These are phyloP conservation scores for Cladorrhinum sp. DNA, from an alignment of 2,329 filamentous ascomycete genomes.

Conservation along the genomic window DNA sequence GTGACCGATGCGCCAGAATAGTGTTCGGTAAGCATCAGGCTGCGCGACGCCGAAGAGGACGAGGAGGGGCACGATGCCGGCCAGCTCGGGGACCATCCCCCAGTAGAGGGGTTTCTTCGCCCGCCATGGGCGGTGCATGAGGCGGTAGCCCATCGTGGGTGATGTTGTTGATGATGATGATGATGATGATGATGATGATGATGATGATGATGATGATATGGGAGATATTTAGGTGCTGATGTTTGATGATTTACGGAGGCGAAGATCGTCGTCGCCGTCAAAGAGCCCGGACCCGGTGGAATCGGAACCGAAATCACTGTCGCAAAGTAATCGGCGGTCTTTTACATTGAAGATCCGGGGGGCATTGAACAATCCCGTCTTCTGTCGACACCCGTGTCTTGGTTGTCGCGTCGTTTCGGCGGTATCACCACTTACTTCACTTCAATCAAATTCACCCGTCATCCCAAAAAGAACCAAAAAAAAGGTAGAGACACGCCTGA, in stretches of 20 bases:
- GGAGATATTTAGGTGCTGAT: neutral
- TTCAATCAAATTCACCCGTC: neutral
- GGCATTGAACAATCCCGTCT: neutral
- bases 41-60: conserved; percentile 71
- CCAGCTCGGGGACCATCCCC: conserved; percentile 65
- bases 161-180: conserved; percentile 9
- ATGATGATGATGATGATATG: neutral
- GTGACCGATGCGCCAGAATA: conserved; percentile 69
- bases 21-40: conserved; percentile 68
- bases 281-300: neutral
- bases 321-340: neutral
- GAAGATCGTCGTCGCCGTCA: neutral
- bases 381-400: neutral
- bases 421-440: neutral
- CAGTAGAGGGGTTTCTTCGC: conserved; percentile 57
- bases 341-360: neutral
- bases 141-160: conserved; percentile 41
- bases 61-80: conserved; percentile 61
- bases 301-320: neutral
- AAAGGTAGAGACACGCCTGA: neutral
- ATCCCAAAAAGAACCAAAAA: neutral
- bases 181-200: neutral
- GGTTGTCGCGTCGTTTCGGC: neutral
- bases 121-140: conserved; percentile 59
- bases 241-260: neutral